These are phyloP conservation scores for Russula brevipes DNA, from an alignment of 768 basidiomycete species.

Conservation along the genomic window DNA sequence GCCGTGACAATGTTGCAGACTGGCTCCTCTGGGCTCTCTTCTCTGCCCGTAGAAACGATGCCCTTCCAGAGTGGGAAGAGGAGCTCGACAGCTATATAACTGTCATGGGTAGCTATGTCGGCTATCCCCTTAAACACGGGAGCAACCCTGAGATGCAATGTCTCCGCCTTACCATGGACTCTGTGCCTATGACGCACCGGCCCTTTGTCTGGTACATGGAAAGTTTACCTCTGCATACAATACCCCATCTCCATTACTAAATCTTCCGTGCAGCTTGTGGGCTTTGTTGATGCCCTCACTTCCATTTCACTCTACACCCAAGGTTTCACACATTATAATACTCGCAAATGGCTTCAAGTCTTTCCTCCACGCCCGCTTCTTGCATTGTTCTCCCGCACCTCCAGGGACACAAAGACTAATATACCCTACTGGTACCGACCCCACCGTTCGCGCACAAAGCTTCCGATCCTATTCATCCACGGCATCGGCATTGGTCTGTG, in stretches of 20 bases:
- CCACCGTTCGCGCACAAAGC: slow-evolving; percentile 43
- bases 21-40: slow-evolving; percentile 69
- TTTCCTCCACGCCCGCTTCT: slow-evolving; percentile 51
- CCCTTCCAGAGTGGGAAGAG: slow-evolving; percentile 40
- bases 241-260: not conserved
- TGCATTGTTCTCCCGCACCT: slow-evolving; percentile 40
- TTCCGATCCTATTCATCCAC: slow-evolving; percentile 59
- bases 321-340: slow-evolving; percentile 53
- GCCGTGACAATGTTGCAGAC: slow-evolving; percentile 46
- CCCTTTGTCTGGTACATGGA: slow-evolving; percentile 65
- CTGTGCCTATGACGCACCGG: slow-evolving; percentile 49
- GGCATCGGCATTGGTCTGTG: slow-evolving; percentile 67
- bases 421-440: slow-evolving; percentile 47
- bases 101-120: slow-evolving; percentile 38
- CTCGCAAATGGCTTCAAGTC: slow-evolving; percentile 33
- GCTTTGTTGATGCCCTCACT: slow-evolving; percentile 44
- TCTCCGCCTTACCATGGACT: slow-evolving; percentile 53
- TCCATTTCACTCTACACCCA: slow-evolving; percentile 35
- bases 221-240: slow-evolving; percentile 10
- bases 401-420: slow-evolving; percentile 29
- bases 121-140: slow-evolving; percentile 39
- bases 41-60: slow-evolving; percentile 35
- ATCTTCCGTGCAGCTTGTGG: slow-evolving; percentile 43
- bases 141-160: slow-evolving; percentile 36
- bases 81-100: slow-evolving; percentile 48